Base-by-base conservation (phyloP, 257 asterid genomes). In the Salvia miltiorrhiza region DNA sequence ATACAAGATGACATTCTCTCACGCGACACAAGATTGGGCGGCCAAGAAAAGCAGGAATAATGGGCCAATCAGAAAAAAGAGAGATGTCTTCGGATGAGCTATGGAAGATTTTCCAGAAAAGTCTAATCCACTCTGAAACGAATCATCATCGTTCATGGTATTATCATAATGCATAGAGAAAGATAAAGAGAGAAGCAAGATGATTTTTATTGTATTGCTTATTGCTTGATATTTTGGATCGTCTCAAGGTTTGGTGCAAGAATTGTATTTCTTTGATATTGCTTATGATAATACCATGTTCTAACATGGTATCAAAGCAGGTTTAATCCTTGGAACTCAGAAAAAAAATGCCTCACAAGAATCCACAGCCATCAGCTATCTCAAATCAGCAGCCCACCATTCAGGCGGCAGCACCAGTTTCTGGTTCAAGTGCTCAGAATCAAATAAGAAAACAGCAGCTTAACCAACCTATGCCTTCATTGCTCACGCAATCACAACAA, bases 31-130 rank as follows among this genome's bases (percentile, higher is more conserved):
- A 85, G 74, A 90, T 88, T 30, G 97, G 96, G 28, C 95, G 91
- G 74, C 98, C 97, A 80, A 93, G 93, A 86, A 85, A 86, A 71
- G 98, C 97, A 70, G 98, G 98, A 74, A 93, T 80, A 73, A 93
- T 87, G 58, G 98, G 98, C 98, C 98, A 93, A 68, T 93, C 97
- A 54, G 96, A 88, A 74, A 90, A 93, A 65, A 90, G 86, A 73
- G 91, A 79, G 55, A 85, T 75, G 77, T 88, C 93, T 74, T 88
- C 93, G 3, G 82, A 82, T 56, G 96, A 84, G 74, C 76, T 79
- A 74, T 83, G 74, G 67, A 83, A 75, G 58, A 73, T 87, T 84
- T 84, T 88, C 98, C 98, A 93, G 75, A 93, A 90, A 79, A 93
- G 90, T 77, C 79, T 80, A 77, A 93, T 88, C 97, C 98, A 93